Evolutionary conservation across 148 eudicot genomes (phyloP).

Genomic region (Persicaria tinctoria): DNA sequence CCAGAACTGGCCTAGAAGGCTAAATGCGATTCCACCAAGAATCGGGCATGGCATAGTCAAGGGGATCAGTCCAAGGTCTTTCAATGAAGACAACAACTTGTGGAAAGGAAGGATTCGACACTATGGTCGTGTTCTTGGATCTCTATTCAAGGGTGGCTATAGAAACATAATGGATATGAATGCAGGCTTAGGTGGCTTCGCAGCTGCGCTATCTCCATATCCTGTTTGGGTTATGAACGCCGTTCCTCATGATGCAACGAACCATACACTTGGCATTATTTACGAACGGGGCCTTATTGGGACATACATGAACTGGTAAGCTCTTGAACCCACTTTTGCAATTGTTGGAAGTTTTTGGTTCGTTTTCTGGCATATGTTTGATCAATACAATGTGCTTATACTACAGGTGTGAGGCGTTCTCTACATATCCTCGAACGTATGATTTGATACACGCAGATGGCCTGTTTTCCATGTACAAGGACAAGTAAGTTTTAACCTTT

Average conservation of each 20-base stretch:
- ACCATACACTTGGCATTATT: slow-evolving; percentile 46
- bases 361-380: no score
- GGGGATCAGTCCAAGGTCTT: slow-evolving; percentile 28
- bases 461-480: slow-evolving; percentile 37
- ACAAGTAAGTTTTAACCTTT: slow-evolving; percentile 26
- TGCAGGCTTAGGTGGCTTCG: slow-evolving; percentile 66
- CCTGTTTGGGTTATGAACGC: slow-evolving; percentile 83
- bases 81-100: slow-evolving; percentile 38
- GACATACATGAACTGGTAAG: slow-evolving; percentile 63
- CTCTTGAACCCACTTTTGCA: not conserved
- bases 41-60: slow-evolving; percentile 17
- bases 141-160: slow-evolving; percentile 32
- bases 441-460: slow-evolving; percentile 49
- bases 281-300: slow-evolving; percentile 82
- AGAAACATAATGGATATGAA: slow-evolving; percentile 76
- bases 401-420: slow-evolving; percentile 57
- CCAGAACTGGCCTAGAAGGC: slow-evolving; percentile 61
- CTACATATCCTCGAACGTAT: slow-evolving; percentile 52
- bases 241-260: slow-evolving; percentile 36
- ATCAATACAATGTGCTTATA: not conserved
- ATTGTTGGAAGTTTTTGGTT: not conserved
- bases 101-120: slow-evolving; percentile 51
- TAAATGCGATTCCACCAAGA: slow-evolving; percentile 50
- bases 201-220: slow-evolving; percentile 45
- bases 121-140: slow-evolving; percentile 33